Evolutionary conservation across 1,284 basidiomycete genomes (phyloP).

Genomic region (Pholiota adiposa): DNA sequence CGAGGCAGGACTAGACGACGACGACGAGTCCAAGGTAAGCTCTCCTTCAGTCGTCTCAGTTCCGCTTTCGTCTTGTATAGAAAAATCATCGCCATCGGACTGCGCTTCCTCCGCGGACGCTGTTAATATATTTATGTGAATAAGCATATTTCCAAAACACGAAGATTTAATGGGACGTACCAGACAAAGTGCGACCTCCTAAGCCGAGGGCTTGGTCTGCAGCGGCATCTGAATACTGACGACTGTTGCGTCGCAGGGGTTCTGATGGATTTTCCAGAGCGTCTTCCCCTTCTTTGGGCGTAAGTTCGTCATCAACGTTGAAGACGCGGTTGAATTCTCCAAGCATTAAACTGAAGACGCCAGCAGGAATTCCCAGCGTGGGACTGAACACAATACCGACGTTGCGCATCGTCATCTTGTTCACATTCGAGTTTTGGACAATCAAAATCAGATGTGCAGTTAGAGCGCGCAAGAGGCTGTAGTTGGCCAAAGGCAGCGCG

Average conservation of each 20-base stretch:
- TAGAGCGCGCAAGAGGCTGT: constrained; percentile 89
- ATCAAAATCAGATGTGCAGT: constrained; percentile 97
- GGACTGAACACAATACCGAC: constrained; percentile 98
- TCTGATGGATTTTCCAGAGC: constrained; percentile 36
- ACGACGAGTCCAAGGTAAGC: constrained; percentile 52
- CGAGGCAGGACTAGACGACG: constrained; percentile 46
- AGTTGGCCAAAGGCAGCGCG: constrained; percentile 89
- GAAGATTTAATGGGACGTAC: constrained; percentile 44
- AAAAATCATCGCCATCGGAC: constrained; percentile 71
- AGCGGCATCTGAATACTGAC: constrained; percentile 77
- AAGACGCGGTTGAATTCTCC: constrained; percentile 90
- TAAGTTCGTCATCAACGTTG: constrained; percentile 62
- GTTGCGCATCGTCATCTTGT: constrained; percentile 99
- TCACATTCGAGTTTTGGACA: constrained; percentile 86
- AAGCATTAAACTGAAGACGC: constrained; percentile 92
- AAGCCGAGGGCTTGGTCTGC: constrained; percentile 79
- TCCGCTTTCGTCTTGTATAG: constrained; percentile 70
- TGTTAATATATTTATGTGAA: constrained; percentile 30
- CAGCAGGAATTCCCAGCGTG: constrained; percentile 92
- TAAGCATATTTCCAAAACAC: constrained; percentile 21
- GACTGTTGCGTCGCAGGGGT: constrained; percentile 69
- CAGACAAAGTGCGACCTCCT: constrained; percentile 63
- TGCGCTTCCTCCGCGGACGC: constrained; percentile 61
- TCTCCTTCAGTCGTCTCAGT: constrained; percentile 71
- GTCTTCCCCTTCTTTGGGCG: constrained; percentile 39